Percentiles rank a stretch among this genome's conserved stretches.
phyloP scores from a whole-genome alignment of 1,284 basidiomycete genomes.

The Xerocomus minutiporus region DNA sequence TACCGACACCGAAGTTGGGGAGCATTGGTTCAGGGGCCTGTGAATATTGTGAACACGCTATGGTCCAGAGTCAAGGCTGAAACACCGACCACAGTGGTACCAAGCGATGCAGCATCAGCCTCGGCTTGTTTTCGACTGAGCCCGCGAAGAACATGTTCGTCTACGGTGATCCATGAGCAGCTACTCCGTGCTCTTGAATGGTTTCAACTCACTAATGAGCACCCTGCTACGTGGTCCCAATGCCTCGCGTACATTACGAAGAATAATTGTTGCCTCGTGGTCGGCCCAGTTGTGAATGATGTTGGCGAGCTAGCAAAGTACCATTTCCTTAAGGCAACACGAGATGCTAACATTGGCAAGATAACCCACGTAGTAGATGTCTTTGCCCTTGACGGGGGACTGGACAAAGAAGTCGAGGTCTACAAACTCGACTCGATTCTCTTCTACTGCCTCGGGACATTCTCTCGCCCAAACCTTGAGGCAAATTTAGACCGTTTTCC shows the following conservation, averaged over 20 bases:
- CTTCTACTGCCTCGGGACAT: slow-evolving; percentile 23
- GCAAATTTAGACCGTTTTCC: not conserved
- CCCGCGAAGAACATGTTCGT: slow-evolving; percentile 23
- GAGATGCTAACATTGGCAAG: not conserved
- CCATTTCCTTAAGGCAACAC: not conserved
- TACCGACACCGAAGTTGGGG: slow-evolving; percentile 35
- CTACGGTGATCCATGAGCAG: slow-evolving; percentile 9
- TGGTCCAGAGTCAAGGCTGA: no score
- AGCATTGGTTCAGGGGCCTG: slow-evolving; percentile 35
- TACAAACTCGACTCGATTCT: slow-evolving; percentile 24
- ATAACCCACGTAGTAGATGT: slow-evolving; percentile 31
- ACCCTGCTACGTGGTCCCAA: slow-evolving; percentile 27
- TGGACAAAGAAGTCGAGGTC: slow-evolving; percentile 31
- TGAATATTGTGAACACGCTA: not conserved
- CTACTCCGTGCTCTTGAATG: not conserved
- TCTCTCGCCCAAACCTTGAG: slow-evolving; percentile 23
- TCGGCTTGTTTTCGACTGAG: slow-evolving; percentile 17
- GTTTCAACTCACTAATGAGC: slow-evolving; percentile 24
- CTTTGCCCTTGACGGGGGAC: slow-evolving; percentile 24
- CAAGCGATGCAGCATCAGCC: slow-evolving; percentile 14
- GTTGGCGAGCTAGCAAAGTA: slow-evolving; percentile 20
- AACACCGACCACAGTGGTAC: slow-evolving; percentile 14
- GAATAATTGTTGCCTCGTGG: slow-evolving; percentile 22
- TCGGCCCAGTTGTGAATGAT: slow-evolving; percentile 33
- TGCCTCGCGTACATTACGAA: slow-evolving; percentile 28